These are phyloP conservation scores for Lepidium sativum DNA, from an alignment of 345 rosid species.

Conservation along the genomic window DNA sequence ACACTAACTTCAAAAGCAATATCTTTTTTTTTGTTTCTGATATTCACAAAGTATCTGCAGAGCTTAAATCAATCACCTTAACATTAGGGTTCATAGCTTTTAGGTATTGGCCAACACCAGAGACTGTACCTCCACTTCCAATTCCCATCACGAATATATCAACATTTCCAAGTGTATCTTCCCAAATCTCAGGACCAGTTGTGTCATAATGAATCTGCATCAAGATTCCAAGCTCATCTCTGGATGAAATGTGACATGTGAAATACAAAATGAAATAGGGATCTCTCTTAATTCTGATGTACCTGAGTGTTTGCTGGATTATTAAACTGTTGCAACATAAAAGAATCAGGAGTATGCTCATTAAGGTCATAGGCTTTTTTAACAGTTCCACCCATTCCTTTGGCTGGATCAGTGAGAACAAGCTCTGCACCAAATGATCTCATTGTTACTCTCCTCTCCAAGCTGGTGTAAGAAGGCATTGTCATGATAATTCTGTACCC, in stretches of 20 bases:
- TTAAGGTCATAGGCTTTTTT: slow-evolving; percentile 80
- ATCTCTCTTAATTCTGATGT: neutral
- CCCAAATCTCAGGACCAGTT: slow-evolving; percentile 99
- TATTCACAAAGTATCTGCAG: neutral
- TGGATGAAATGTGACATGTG: neutral
- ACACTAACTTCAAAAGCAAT: neutral
- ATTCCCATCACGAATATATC: slow-evolving; percentile 97
- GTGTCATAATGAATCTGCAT: slow-evolving; percentile 82
- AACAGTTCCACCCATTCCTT: slow-evolving; percentile 97
- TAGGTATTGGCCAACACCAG: slow-evolving; percentile 91
- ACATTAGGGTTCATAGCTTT: slow-evolving; percentile 90
- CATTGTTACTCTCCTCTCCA: slow-evolving; percentile 96
- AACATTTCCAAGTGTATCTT: slow-evolving; percentile 78
- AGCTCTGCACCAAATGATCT: slow-evolving; percentile 93
- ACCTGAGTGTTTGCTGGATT: slow-evolving; percentile 92
- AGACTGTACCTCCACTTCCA: slow-evolving; percentile 95
- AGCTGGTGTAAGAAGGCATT: slow-evolving; percentile 96
- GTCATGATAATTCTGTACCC: slow-evolving; percentile 87
- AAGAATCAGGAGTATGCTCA: slow-evolving; percentile 68
- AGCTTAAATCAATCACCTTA: slow-evolving; percentile 40
- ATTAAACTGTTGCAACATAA: slow-evolving; percentile 82
- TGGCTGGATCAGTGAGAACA: slow-evolving; percentile 83
- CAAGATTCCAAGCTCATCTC: neutral
- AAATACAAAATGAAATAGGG: neutral
- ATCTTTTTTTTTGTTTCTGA: neutral